Percentiles rank a stretch among this genome's conserved stretches.
phyloP scores from a whole-genome alignment of 2,329 filamentous ascomycete genomes.

The Trichoderma koningiopsis region DNA sequence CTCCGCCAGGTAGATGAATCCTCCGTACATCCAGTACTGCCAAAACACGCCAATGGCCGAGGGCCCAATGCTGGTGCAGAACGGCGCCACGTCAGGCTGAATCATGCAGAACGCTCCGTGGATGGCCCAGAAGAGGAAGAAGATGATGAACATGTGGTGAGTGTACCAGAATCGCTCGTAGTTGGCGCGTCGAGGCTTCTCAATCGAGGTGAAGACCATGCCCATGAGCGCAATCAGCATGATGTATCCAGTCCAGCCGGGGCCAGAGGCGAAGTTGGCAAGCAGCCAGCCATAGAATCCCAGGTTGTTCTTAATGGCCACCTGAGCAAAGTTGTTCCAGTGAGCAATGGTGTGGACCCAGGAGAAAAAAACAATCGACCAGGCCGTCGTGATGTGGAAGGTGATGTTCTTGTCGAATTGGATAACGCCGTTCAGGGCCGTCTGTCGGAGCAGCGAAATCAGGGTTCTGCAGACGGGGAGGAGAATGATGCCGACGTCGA shows the following conservation, averaged over 20 bases:
- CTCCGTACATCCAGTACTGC: conserved; percentile 88
- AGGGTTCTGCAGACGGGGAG: conserved; percentile 83
- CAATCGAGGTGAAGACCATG: conserved; percentile 76
- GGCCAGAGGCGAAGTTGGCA: conserved; percentile 76
- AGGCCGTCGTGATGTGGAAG: conserved; percentile 82
- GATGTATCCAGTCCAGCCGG: conserved; percentile 83
- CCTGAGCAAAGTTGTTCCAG: conserved; percentile 83
- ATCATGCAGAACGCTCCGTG: conserved; percentile 92
- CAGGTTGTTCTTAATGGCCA: conserved; percentile 72
- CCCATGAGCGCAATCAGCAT: conserved; percentile 79
- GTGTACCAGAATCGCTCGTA: conserved; percentile 92
- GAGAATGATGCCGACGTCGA: conserved; percentile 78
- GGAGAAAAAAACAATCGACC: conserved; percentile 87
- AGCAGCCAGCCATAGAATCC: conserved; percentile 77
- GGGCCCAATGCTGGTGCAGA: conserved; percentile 68
- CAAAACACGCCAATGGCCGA: conserved; percentile 77
- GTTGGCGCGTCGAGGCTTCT: conserved; percentile 77
- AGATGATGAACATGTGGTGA: conserved; percentile 83
- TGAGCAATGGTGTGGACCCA: conserved; percentile 85
- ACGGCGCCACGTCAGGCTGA: conserved; percentile 77
- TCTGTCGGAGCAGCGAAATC: conserved; percentile 78
- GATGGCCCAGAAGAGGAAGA: conserved; percentile 90
- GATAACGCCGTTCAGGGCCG: conserved; percentile 81
- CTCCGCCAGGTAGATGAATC: conserved; percentile 79
- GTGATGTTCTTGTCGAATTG: conserved; percentile 90